Base-by-base conservation (phyloP, 148 eudicot species). In the Polygonum maritimum region DNA sequence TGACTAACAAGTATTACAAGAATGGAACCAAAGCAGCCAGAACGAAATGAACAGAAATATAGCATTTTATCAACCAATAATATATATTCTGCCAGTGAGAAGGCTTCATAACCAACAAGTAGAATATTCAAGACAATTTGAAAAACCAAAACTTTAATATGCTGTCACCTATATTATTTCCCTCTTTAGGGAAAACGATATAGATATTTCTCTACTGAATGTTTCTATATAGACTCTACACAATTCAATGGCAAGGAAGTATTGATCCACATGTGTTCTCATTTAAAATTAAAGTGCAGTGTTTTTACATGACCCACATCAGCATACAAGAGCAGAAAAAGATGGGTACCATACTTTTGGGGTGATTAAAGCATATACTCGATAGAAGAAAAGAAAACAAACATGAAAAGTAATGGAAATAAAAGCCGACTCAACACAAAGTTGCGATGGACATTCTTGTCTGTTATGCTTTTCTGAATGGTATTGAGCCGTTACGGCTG, bases 391-490 rank as follows among this genome's bases (percentile, higher is more conserved):
- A 36, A 60, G 15, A 26, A 60, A 60, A 3, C 4, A 26, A 26
- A 7, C 36, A 21, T 60, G 15, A 11, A 60, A 10, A 51, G 16
- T 5, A 15, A 51, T 51, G 55, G 10, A 19, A 57, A 57, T 57
- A 9, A 9, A 57, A 14, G 83, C 84, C 89, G 92, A 80, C 72
- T 81, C 84, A 95, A 81, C 51, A 78, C 84, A 78, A 95, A 79
- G 67, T 91, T 92, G 60, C 21, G 41, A 76, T 78, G 81, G 76
- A 92, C 80, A 75, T 77, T 75, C 86, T 77, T 83, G 36, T 83
- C 84, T 35, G 12, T 73, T 71, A 89, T 80, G 77, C 88, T 89
- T 62, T 73, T 74, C 45, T 80, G 81, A 78, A 95, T 92, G 31
- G 31, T 26, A 26, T 26, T 26, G 31, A 26, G 31, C 31, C 31